phyloP scores from a whole-genome alignment of 2,329 filamentous ascomycete genomes.

The Calonectria crousiana region DNA sequence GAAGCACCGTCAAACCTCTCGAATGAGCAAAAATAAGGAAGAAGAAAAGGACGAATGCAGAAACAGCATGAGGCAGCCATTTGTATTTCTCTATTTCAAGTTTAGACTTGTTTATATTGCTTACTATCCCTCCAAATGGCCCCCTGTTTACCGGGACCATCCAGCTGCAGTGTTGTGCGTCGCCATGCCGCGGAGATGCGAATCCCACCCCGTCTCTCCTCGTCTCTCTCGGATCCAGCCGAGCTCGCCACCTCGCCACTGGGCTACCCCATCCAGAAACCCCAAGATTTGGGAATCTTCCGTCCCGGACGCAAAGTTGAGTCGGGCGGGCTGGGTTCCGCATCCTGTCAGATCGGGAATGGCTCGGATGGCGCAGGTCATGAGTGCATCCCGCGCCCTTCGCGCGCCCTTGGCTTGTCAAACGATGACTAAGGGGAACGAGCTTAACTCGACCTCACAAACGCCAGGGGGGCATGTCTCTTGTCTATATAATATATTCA shows the following conservation, averaged over 20 bases:
- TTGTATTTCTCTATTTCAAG: neutral
- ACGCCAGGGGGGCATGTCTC: neutral
- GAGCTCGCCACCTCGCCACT: neutral
- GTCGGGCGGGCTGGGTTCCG: neutral
- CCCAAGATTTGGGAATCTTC: neutral
- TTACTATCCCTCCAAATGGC: neutral
- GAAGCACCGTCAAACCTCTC: neutral
- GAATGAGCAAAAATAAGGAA: neutral
- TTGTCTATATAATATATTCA: neutral
- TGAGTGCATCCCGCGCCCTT: too few relatives aligned
- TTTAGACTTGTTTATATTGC: neutral
- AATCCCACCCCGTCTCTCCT: neutral
- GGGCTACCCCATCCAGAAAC: neutral
- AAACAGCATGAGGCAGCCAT: neutral
- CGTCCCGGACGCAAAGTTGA: neutral
- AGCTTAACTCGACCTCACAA: conserved; percentile 14
- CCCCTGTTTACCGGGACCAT: neutral
- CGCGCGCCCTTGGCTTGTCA: conserved; percentile 6
- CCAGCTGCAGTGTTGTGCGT: neutral
- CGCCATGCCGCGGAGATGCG: neutral
- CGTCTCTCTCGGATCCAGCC: neutral
- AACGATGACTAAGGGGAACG: conserved; percentile 10
- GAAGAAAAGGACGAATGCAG: neutral
- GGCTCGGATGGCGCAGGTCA: neutral
- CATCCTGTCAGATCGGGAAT: conserved; percentile 2